These are phyloP conservation scores for Phytophthora sojae DNA, from an alignment of 352 stramenopile genomes.

Conservation along the genomic window DNA sequence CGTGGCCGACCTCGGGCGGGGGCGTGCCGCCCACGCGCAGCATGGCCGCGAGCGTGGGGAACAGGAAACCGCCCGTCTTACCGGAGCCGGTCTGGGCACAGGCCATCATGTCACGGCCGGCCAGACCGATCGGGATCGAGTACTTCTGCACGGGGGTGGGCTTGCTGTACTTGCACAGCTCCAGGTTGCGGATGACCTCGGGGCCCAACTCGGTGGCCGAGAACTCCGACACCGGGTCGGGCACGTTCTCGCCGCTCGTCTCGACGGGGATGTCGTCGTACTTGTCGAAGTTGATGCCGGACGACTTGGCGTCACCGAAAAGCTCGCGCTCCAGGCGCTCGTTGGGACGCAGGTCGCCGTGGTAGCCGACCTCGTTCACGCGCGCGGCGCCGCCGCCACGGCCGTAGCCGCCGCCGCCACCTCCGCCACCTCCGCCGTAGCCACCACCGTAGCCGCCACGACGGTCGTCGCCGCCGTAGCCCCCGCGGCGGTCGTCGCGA, in stretches of 20 bases:
- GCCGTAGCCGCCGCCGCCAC: conserved; percentile 48
- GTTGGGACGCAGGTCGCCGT: conserved; percentile 94
- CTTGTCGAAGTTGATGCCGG: conserved; percentile 99
- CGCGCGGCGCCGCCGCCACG: conserved; percentile 57
- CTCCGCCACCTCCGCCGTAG: conserved; percentile 23
- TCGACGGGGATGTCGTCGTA: conserved; percentile 99
- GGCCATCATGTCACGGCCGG: conserved; percentile 98
- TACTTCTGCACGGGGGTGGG: conserved; percentile 99
- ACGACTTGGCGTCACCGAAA: conserved; percentile 93
- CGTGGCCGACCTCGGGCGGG: conserved; percentile 52
- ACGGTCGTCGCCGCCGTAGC: conserved; percentile 29
- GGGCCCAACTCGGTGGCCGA: conserved; percentile 90
- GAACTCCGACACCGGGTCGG: conserved; percentile 93
- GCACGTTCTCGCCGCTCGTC: conserved; percentile 94
- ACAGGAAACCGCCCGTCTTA: conserved; percentile 97
- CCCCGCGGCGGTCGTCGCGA: conserved; percentile 42
- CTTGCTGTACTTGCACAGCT: conserved; percentile 95
- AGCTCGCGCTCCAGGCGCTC: conserved; percentile 93
- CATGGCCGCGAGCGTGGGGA: conserved; percentile 97
- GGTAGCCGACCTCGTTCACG: conserved; percentile 97
- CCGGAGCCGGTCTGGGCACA: conserved; percentile 99
- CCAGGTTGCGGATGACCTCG: conserved; percentile 93
- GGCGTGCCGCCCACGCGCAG: conserved; percentile 83
- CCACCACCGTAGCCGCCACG: conserved; percentile 36
- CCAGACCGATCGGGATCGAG: conserved; percentile 96